Conservation (phyloP, 1,139 yeast genomes). For the Debaryomyces singareniensis region DNA sequence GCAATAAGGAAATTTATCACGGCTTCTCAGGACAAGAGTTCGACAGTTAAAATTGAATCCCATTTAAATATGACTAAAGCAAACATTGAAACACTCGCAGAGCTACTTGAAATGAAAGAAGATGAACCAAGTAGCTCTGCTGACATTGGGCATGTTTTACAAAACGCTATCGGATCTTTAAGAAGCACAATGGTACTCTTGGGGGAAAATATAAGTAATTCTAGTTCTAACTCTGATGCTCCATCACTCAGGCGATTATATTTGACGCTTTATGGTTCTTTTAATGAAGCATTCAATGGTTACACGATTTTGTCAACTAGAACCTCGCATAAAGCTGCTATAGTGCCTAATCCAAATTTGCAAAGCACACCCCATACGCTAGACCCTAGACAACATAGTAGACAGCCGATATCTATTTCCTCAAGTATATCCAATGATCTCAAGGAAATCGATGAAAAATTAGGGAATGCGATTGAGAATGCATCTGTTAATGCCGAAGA, state of each 20-base stretch:
- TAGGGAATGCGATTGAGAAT: conserved; percentile 65
- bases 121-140: conserved; percentile 28
- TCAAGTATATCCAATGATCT: conserved; percentile 15
- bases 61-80: conserved; percentile 51
- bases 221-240: conserved; percentile 55
- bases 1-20: conserved; percentile 62
- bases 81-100: conserved; percentile 54
- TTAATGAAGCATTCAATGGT: conserved; percentile 71
- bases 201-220: conserved; percentile 39
- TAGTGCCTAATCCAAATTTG: background rate
- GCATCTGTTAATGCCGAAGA: conserved; percentile 76
- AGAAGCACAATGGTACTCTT: conserved; percentile 45
- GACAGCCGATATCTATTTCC: conserved; percentile 18
- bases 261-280: conserved; percentile 64
- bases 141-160: conserved; percentile 24
- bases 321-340: conserved; percentile 4
- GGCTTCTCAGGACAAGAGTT: conserved; percentile 58
- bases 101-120: conserved; percentile 52
- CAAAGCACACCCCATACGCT: background rate
- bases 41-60: conserved; percentile 54
- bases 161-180: conserved; percentile 38
- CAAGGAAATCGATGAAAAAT: conserved; percentile 65
- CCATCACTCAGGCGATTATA: conserved; percentile 69
- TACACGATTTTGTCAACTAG: conserved; percentile 48
- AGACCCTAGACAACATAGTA: conserved; percentile 10